Evolutionary conservation across 306 rosid species (phyloP).

Genomic region (Trichosanthes truncata): DNA sequence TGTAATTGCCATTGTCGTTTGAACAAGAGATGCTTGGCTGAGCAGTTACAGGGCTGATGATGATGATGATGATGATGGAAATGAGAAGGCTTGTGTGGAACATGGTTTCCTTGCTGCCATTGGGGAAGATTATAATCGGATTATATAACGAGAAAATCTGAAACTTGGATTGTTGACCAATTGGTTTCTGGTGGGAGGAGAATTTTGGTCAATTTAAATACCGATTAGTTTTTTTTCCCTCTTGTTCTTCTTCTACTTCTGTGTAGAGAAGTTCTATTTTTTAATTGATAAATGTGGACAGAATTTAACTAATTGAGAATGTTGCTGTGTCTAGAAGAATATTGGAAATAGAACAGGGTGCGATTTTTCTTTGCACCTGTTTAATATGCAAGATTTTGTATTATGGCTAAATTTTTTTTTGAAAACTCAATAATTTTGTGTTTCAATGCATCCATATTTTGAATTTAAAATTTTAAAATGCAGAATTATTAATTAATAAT

Average conservation of each 20-base stretch:
- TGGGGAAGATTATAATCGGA: not conserved
- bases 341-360: not conserved
- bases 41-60: not conserved
- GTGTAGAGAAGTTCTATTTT: not conserved
- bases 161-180: not conserved
- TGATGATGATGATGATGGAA: not conserved
- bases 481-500: too few species aligned
- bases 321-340: not conserved
- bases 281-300: not conserved
- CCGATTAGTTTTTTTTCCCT: not conserved
- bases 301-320: not conserved
- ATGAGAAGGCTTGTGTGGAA: not conserved
- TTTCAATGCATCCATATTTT: too few species aligned
- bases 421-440: too few species aligned
- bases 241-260: too few species aligned
- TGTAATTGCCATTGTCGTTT: slow-evolving; percentile 28
- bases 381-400: too few species aligned
- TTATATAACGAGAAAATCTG: not conserved
- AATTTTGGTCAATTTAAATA: not conserved
- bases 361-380: not conserved
- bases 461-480: too few species aligned
- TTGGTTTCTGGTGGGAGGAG: not conserved
- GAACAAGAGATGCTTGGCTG: not conserved
- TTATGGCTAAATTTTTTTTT: too few species aligned
- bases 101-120: not conserved